Evolutionary conservation across 306 rosid species (phyloP), one percentile per base, ranked within the genome.

Genomic region (Casuarina glauca): DNA sequence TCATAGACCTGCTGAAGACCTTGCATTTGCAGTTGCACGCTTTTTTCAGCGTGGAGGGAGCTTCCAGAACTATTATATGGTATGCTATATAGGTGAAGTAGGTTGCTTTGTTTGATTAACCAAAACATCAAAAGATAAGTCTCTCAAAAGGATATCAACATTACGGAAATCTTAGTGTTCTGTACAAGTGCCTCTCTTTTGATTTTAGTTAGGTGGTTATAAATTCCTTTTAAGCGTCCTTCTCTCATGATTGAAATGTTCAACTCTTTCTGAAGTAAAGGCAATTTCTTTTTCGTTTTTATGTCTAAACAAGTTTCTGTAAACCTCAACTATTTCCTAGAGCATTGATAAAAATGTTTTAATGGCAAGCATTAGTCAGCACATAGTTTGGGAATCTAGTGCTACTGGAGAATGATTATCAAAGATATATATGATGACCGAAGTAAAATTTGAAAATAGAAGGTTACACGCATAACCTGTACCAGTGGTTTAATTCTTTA

Each of bases 61-160:
- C 93, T 90, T 95, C 82, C 97, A 90, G 83, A 95, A 95, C 78
- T 95, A 95, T 81, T 95, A 95, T 83, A 95, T 95, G 98, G 98
- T 95, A 88, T 63, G 73, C 19, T 66, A 72, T 55, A 69, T 74
- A 69, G 41, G 52, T 32, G 51, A 66, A 76, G 9, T 80, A 60
- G 50, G 48, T 57, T 55, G 43, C 69, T 75, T 46, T 50, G 78
- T 76, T 45, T 46, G 71, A 73, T 70, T 13, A 55, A 46, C 54
- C 17, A 57, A 76, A 32, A 53, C 41, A 2, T 42, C 20, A 53
- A 58, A 74, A 36, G 53, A 26, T 60, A 44, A 17, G 5, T 72
- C n/a, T 49, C 0, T 63, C 38, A 26, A 26, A 58, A 58, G 26
- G 64, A 8, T 58, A 1, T 20, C 38, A 58, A 20, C 11, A 9